Evolutionary conservation across 805 yeast species (phyloP).

Genomic region (Schwanniomyces pseudopolymorphus): DNA sequence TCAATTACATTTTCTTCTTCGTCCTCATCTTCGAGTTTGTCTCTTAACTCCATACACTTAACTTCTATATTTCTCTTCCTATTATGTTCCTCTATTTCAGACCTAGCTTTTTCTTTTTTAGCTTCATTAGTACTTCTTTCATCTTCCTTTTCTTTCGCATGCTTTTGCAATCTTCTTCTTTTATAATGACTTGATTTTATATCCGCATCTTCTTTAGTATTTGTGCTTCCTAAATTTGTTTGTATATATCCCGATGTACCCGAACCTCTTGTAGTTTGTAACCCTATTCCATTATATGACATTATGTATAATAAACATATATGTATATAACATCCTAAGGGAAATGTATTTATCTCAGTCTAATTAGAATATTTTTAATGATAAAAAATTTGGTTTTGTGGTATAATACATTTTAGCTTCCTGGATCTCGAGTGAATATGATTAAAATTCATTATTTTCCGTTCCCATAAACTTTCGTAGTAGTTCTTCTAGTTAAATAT

Average conservation of each 20-base stretch:
- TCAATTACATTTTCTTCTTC: constrained; percentile 31
- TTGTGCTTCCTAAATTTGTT: constrained; percentile 33
- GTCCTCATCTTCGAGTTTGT: constrained; percentile 49
- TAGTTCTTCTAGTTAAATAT: too few species aligned
- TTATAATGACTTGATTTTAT: constrained; percentile 36
- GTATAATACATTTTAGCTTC: too few species aligned
- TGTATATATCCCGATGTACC: constrained; percentile 65
- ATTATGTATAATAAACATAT: background rate
- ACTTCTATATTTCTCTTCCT: constrained; percentile 41
- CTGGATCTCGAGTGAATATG: too few species aligned
- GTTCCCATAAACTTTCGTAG: too few species aligned
- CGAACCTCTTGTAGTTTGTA: constrained; percentile 57
- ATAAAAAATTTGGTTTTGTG: too few species aligned
- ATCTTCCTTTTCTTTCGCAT: constrained; percentile 18
- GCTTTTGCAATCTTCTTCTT: constrained; percentile 28
- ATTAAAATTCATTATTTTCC: too few species aligned
- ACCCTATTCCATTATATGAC: constrained; percentile 37
- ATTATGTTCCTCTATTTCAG: constrained; percentile 34
- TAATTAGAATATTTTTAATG: too few species aligned
- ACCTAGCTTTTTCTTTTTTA: constrained; percentile 14
- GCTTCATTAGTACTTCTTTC: constrained; percentile 9
- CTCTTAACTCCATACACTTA: constrained; percentile 50
- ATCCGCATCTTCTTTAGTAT: constrained; percentile 17
- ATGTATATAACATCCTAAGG: too few species aligned
- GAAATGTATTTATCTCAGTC: too few species aligned